phyloP scores from a whole-genome alignment of 106 monocot species.

The Alisma plantagoaquatica region DNA sequence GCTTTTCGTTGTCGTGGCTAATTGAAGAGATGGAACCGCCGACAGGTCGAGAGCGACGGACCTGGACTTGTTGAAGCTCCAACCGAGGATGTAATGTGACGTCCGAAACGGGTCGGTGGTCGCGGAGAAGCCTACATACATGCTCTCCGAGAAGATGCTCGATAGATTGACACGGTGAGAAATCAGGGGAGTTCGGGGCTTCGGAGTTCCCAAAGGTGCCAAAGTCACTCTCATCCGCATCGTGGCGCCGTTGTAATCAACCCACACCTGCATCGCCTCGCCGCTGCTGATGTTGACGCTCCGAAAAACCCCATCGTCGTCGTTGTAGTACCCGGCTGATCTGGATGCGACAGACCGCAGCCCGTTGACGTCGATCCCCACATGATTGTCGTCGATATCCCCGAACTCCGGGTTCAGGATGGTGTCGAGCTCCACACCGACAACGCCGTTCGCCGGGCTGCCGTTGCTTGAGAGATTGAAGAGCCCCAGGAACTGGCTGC shows the following conservation, averaged over 20 bases:
- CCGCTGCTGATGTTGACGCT: constrained; percentile 1
- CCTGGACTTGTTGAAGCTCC: constrained; percentile 12
- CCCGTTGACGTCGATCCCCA: constrained; percentile 19
- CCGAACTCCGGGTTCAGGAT: constrained; percentile 8
- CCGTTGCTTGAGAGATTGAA: constrained; percentile 11
- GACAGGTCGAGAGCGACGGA: not conserved
- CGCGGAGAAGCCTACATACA: constrained; percentile 11
- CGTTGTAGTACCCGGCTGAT: not conserved
- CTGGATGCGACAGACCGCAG: not conserved
- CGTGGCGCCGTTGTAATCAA: constrained; percentile 6
- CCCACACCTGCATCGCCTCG: constrained; percentile 12
- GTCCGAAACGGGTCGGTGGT: not conserved
- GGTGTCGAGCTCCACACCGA: constrained; percentile 18
- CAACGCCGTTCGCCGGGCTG: constrained; percentile 1
- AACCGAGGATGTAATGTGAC: constrained; percentile 12
- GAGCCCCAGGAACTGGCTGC: constrained; percentile 11
- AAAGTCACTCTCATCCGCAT: constrained; percentile 12
- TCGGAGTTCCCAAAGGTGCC: not conserved
- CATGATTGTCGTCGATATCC: constrained; percentile 10
- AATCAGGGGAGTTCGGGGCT: constrained; percentile 4
- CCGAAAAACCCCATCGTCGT: not conserved
- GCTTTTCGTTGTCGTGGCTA: too few species aligned
- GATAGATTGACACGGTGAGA: not conserved
- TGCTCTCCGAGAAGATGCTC: not conserved
- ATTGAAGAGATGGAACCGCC: constrained; percentile 1